A percentile compares a stretch with the other conserved stretches of the same genome.
Conservation (phyloP, 2,329 filamentous ascomycete species). For the Beauveria rudraprayagi region DNA sequence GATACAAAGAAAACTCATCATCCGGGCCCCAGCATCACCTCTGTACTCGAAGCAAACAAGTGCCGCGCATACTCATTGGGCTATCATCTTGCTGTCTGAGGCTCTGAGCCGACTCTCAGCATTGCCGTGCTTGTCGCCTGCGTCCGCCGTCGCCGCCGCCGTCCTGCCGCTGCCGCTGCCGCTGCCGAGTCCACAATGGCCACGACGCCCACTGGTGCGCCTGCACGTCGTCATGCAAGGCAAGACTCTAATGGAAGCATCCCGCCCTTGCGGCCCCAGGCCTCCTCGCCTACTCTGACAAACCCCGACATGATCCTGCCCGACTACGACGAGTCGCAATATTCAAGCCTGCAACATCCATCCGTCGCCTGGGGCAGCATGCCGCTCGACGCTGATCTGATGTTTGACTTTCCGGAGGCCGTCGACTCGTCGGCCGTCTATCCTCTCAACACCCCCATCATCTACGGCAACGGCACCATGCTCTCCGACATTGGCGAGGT, state of each 20-base stretch:
- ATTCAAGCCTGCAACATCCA: conserved; percentile 42
- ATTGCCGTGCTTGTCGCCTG: not conserved
- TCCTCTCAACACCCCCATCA: conserved; percentile 53
- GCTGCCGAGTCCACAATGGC: conserved; percentile 3
- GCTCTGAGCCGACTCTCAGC: not conserved
- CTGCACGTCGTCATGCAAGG: conserved; percentile 21
- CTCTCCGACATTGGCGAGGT: conserved; percentile 56
- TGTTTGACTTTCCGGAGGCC: conserved; percentile 26
- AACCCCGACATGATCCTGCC: conserved; percentile 95
- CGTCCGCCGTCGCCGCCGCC: not conserved
- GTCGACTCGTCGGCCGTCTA: conserved; percentile 33
- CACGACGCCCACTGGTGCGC: conserved; percentile 13
- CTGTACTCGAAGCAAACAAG: not conserved
- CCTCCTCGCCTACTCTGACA: conserved; percentile 77
- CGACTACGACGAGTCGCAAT: conserved; percentile 53
- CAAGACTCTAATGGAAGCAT: conserved; percentile 22
- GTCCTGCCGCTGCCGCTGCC: not conserved
- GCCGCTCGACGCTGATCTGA: conserved; percentile 33
- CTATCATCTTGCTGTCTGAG: not conserved
- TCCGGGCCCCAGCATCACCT: not conserved
- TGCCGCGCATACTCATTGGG: not conserved
- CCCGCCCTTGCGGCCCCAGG: conserved; percentile 37
- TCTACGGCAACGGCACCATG: conserved; percentile 63
- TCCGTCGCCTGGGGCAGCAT: conserved; percentile 44
- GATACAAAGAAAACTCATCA: not conserved